Evolutionary conservation across 1,284 basidiomycete genomes (phyloP), one percentile per base, ranked within the genome.

Genomic region (Flammula alnicola): DNA sequence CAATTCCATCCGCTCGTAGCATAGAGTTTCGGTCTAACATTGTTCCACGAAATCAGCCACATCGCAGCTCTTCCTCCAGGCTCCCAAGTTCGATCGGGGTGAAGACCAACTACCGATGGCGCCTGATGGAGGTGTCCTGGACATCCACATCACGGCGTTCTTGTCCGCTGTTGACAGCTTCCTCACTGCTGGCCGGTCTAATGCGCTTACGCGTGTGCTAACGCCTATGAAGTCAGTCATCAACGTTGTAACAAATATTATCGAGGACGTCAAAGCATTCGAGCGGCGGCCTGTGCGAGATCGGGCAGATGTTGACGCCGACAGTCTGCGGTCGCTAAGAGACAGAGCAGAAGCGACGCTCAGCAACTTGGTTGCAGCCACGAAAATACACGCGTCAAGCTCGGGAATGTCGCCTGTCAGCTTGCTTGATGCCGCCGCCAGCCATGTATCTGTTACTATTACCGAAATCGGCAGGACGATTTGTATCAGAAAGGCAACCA

Each of bases 361-460:
- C 45, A 91, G 88, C 62, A 95, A 95, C 63, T 85, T 99, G 44
- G 93, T 95, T 55, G 83, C 88, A 1, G 95, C 94, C 4, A 83
- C 91, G 30, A 92, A 93, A 69, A 97, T 93, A 44, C 97, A 98
- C 63, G 96, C 95, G 1, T 92, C 91, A 46, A 91, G 93, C 53
- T 87, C 91, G 19, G 97, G 97, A 19, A 82, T 99, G 71, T 90
- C 93, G 1, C 97, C 97, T 7, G 95, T 99, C 62, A 94, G 91
- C 58, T 74, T 99, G 40, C 78, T 99, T 35, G 97, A 99, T 63
- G 97, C 95, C 1, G 97, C 97, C 2, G 93, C 96, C 0, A 96
- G 94, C 63, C 96, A 98, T 66, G 88, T 98, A 30, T 90, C 91
- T 2, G 78, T 83, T 5, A 91, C 93, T 3, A 76, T 98, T 41